Conservation (phyloP, 495 filamentous ascomycete species). For the Lepraria neglecta region DNA sequence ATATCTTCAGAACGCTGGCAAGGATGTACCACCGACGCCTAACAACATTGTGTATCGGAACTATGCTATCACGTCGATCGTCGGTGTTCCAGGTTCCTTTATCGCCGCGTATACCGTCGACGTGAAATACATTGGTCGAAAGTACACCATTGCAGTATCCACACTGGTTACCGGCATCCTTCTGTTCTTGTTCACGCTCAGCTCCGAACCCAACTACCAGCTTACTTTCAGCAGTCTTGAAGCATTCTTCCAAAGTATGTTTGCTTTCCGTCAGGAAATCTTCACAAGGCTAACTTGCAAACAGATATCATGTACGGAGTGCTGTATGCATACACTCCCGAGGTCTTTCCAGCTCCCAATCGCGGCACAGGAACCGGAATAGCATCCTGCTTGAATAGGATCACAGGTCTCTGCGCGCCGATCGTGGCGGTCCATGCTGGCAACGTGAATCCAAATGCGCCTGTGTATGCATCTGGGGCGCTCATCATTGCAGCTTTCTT, state of each 20-base stretch:
- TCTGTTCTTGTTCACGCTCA: conserved; percentile 53
- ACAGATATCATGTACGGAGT: conserved; percentile 56
- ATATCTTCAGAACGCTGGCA: conserved; percentile 45
- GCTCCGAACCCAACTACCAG: conserved; percentile 43
- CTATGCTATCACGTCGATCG: conserved; percentile 53
- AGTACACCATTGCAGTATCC: conserved; percentile 51
- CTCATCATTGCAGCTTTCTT: conserved; percentile 47
- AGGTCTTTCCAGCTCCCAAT: conserved; percentile 54
- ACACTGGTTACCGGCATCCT: conserved; percentile 52
- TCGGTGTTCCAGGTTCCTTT: conserved; percentile 51
- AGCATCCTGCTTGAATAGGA: conserved; percentile 50
- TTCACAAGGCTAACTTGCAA: background rate
- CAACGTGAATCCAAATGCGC: conserved; percentile 39
- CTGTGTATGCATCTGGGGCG: conserved; percentile 48
- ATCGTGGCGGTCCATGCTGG: conserved; percentile 50
- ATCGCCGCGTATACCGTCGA: conserved; percentile 52
- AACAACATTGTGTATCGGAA: conserved; percentile 53
- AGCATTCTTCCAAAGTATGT: conserved; percentile 50
- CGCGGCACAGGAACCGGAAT: conserved; percentile 56
- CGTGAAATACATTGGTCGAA: conserved; percentile 53
- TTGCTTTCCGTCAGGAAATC: background rate
- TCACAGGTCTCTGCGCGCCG: conserved; percentile 52
- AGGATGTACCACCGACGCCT: conserved; percentile 31
- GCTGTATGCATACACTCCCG: conserved; percentile 55
- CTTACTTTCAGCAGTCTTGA: conserved; percentile 49